A percentile compares a stretch with the other conserved stretches of the same genome.
Conservation (phyloP, 371 early-diverging fungal genomes). For the Coemansia linderi region DNA sequence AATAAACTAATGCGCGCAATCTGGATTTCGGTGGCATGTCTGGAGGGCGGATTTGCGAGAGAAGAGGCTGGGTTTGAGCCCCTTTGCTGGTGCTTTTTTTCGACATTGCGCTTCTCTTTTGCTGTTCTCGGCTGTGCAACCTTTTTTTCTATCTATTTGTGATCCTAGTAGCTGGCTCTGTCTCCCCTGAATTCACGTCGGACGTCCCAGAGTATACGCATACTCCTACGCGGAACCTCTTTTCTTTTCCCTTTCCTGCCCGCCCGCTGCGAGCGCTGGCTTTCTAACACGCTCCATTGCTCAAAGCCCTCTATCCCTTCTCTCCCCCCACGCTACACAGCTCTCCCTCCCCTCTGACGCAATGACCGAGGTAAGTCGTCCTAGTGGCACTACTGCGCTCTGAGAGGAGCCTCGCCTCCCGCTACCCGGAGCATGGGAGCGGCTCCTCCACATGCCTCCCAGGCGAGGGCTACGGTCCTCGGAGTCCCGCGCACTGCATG, state of each 20-base stretch:
- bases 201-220: constrained; percentile 8
- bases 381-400: neutral
- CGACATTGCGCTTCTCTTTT: neutral
- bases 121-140: neutral
- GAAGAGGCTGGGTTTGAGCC: constrained; percentile 4
- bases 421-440: neutral
- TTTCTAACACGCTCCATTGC: neutral
- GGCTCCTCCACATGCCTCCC: neutral
- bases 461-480: neutral
- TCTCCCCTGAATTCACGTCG: constrained; percentile 7
- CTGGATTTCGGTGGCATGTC: too few species aligned
- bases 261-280: neutral
- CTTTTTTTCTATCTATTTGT: neutral
- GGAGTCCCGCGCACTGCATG: neutral
- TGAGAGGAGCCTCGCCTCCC: neutral
- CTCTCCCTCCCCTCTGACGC: neutral
- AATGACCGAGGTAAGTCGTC: constrained; percentile 29
- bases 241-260: neutral
- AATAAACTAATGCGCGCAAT: neutral
- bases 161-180: neutral
- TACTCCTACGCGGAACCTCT: constrained; percentile 1
- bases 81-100: neutral
- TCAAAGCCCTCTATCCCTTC: neutral
- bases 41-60: constrained; percentile 2
- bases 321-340: neutral